These are phyloP conservation scores for Trapa bicornis DNA, from an alignment of 345 rosid species.

Conservation along the genomic window DNA sequence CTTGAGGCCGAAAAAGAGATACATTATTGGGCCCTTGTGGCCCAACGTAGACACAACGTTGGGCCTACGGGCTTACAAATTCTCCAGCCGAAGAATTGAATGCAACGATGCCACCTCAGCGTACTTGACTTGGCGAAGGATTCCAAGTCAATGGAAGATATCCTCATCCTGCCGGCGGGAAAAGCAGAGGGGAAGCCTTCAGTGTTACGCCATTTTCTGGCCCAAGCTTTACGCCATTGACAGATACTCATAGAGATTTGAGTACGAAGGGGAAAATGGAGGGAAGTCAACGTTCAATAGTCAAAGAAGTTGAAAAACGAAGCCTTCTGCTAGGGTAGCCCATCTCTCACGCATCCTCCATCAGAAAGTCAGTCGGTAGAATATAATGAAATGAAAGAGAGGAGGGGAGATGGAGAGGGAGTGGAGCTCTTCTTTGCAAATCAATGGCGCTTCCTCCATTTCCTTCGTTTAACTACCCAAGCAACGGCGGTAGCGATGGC, in stretches of 20 bases:
- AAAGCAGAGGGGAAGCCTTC: background rate
- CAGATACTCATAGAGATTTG: no score
- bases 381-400: no score
- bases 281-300: constrained; percentile 21
- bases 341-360: background rate
- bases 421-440: no score
- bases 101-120: background rate
- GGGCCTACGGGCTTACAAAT: background rate
- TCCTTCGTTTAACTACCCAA: no score
- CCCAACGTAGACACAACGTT: no score
- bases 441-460: background rate
- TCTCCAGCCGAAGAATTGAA: background rate
- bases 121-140: background rate
- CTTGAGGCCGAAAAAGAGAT: no score
- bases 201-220: background rate
- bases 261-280: background rate
- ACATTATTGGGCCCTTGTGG: no score
- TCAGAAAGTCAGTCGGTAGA: background rate
- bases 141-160: constrained; percentile 1
- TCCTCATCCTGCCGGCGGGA: background rate
- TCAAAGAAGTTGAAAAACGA: constrained; percentile 12
- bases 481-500: no score
- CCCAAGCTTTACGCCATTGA: no score
- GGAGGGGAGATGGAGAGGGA: no score
- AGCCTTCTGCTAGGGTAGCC: background rate